Evolutionary conservation across 306 rosid species (phyloP).

Genomic region (Fragaria ananassa): DNA sequence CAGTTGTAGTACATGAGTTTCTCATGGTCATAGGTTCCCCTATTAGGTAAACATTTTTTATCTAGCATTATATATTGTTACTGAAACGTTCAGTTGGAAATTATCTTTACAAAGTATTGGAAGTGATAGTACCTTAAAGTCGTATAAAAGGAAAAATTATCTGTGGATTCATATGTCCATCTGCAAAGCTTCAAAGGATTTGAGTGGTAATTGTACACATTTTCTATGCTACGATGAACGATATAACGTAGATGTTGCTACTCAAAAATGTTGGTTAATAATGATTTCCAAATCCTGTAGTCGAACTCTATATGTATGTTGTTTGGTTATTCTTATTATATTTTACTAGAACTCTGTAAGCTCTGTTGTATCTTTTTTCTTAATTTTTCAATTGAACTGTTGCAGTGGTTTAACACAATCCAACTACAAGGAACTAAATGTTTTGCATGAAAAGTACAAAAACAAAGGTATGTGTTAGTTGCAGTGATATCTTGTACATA

Average conservation of each 20-base stretch:
- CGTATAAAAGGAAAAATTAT: too few relatives aligned
- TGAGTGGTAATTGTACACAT: neutral
- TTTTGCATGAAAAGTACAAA: conserved; percentile 71
- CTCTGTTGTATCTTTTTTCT: neutral
- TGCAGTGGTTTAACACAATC: conserved; percentile 85
- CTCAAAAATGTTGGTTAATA: neutral
- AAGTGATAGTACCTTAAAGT: too few relatives aligned
- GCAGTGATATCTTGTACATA: neutral
- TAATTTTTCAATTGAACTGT: conserved; percentile 9
- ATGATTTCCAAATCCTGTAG: neutral
- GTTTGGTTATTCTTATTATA: neutral
- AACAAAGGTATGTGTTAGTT: conserved; percentile 48
- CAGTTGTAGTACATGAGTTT: too few relatives aligned
- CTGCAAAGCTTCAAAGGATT: neutral
- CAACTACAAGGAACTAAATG: conserved; percentile 80
- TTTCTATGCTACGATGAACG: neutral
- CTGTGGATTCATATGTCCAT: neutral
- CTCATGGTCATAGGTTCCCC: too few relatives aligned
- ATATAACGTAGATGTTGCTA: neutral
- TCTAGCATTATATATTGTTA: too few relatives aligned
- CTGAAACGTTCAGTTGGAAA: too few relatives aligned
- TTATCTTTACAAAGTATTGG: too few relatives aligned
- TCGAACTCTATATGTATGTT: neutral
- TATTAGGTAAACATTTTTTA: too few relatives aligned
- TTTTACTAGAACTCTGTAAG: neutral